Percentiles rank a stretch among this genome's conserved stretches.
Evolutionary conservation across 2,329 filamentous ascomycete species (phyloP).

Genomic region (Beauveria australis): DNA sequence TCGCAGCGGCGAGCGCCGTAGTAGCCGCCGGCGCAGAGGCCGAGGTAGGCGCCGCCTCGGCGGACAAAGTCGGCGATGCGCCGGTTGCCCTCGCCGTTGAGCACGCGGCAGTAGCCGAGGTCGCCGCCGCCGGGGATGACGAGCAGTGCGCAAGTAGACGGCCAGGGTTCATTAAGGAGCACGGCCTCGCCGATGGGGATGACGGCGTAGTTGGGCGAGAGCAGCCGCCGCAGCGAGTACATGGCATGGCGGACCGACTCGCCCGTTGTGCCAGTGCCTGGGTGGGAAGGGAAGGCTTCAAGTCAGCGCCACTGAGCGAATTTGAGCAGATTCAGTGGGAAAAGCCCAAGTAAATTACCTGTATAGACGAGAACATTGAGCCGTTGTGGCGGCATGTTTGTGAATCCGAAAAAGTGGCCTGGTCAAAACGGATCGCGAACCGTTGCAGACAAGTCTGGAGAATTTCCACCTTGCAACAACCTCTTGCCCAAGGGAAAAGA

Average conservation of each 20-base stretch:
- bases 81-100: constrained; percentile 84
- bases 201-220: constrained; percentile 88
- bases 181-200: constrained; percentile 72
- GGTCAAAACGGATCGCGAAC: not conserved
- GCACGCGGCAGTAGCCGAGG: constrained; percentile 75
- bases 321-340: not conserved
- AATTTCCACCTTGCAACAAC: constrained; percentile 12
- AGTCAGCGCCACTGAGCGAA: not conserved
- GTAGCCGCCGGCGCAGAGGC: constrained; percentile 91
- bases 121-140: constrained; percentile 95
- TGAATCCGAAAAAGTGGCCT: constrained; percentile 7
- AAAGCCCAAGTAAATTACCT: constrained; percentile 42
- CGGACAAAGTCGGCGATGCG: constrained; percentile 80
- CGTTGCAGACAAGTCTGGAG: constrained; percentile 2
- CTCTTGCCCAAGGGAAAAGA: not conserved
- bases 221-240: constrained; percentile 74
- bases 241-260: constrained; percentile 87
- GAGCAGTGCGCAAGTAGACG: constrained; percentile 73
- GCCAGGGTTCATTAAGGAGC: constrained; percentile 88
- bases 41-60: constrained; percentile 75
- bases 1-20: constrained; percentile 77
- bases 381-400: constrained; percentile 54
- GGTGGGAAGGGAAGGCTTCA: constrained; percentile 1
- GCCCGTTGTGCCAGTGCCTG: constrained; percentile 75
- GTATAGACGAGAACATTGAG: constrained; percentile 93